Conservation (phyloP, 805 yeast species). For the Ogataea zsoltii region DNA sequence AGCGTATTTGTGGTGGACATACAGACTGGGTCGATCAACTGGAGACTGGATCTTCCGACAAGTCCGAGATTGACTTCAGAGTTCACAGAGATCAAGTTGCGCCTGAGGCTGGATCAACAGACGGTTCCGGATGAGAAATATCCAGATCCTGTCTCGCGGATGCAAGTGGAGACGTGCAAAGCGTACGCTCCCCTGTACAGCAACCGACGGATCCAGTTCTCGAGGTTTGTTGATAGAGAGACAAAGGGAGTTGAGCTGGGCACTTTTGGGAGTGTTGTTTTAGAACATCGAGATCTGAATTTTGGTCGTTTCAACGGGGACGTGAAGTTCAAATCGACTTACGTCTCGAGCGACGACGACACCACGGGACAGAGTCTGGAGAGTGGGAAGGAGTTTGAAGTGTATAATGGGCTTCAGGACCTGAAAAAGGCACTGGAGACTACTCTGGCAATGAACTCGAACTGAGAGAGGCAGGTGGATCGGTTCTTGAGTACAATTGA, state of each 20-base stretch:
- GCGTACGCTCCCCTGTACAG: conserved; percentile 31
- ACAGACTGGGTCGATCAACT: conserved; percentile 20
- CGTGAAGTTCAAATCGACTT: conserved; percentile 15
- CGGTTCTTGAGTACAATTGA: not conserved
- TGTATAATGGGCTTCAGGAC: conserved; percentile 8
- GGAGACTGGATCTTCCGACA: conserved; percentile 20
- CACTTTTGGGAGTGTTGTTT: conserved; percentile 17
- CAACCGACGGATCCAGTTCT: conserved; percentile 27
- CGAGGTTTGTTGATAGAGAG: conserved; percentile 11
- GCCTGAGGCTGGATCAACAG: not conserved
- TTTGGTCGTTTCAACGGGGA: conserved; percentile 22
- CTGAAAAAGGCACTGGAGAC: conserved; percentile 10
- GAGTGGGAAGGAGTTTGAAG: not conserved
- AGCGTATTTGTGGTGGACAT: conserved; percentile 20
- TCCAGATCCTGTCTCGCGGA: conserved; percentile 44
- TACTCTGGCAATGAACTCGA: conserved; percentile 1
- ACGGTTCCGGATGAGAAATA: not conserved
- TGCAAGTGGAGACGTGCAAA: conserved; percentile 57
- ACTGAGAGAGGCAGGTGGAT: not conserved
- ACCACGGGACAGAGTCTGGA: not conserved
- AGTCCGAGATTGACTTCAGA: not conserved
- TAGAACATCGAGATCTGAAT: conserved; percentile 15
- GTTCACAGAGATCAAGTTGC: not conserved
- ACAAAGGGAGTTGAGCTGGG: conserved; percentile 10
- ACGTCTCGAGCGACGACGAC: conserved; percentile 1